A percentile compares a stretch with the other conserved stretches of the same genome.
Evolutionary conservation across 148 eudicot species (phyloP).

Genomic region (Vaccinium corymbosum): DNA sequence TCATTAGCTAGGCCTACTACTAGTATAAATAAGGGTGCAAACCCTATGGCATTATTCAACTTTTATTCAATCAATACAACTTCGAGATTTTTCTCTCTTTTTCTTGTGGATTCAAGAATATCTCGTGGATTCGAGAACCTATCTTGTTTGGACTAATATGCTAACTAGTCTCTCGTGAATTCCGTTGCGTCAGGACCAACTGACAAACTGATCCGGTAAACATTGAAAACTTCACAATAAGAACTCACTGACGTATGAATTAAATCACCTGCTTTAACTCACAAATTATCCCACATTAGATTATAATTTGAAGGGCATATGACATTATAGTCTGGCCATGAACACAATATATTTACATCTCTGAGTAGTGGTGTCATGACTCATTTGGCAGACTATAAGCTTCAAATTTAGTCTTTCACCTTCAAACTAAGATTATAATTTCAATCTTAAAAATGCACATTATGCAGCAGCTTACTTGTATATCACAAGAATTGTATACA

Average conservation of each 20-base stretch:
- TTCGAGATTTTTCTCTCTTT: too few relatives aligned
- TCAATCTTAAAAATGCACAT: constrained; percentile 8
- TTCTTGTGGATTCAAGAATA: too few relatives aligned
- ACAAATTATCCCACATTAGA: not conserved
- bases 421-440: not conserved
- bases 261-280: not conserved
- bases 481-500: not conserved
- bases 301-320: not conserved
- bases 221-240: not conserved
- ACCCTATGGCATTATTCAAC: too few relatives aligned
- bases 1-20: too few relatives aligned
- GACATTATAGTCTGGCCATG: not conserved
- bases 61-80: too few relatives aligned
- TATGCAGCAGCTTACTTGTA: not conserved
- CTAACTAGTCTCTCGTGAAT: too few relatives aligned
- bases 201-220: not conserved
- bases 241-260: not conserved
- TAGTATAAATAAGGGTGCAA: too few relatives aligned
- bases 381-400: not conserved
- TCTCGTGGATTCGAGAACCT: too few relatives aligned
- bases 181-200: not conserved
- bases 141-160: too few relatives aligned
- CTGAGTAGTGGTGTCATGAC: not conserved
- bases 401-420: not conserved
- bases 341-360: not conserved